Conservation (phyloP, 179 eudicot species). For the Beta lomatogona region DNA sequence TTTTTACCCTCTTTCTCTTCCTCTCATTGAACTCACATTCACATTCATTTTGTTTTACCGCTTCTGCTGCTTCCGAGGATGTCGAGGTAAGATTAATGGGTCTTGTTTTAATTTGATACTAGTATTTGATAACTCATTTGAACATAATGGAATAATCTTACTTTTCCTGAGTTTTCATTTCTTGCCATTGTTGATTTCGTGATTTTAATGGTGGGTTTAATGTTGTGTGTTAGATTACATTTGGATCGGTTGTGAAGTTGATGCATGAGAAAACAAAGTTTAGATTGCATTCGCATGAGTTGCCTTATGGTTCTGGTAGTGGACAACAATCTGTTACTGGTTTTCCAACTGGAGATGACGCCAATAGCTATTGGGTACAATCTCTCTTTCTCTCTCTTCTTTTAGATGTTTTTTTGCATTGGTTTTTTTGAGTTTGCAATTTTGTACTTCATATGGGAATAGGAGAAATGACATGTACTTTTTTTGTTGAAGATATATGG, state of each 20-base stretch:
- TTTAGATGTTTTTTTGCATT: background rate
- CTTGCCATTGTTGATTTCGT: no score
- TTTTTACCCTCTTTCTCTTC: background rate
- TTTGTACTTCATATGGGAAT: no score
- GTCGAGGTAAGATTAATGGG: background rate
- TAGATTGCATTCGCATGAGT: background rate
- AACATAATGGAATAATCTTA: no score
- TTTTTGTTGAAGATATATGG: no score
- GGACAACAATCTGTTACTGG: slow-evolving; percentile 2
- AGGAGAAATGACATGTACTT: no score
- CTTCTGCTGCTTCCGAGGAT: background rate
- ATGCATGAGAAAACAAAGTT: background rate
- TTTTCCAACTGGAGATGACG: background rate
- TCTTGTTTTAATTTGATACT: background rate
- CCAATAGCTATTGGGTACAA: background rate
- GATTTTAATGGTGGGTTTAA: no score
- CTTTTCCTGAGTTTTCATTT: background rate
- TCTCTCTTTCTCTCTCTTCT: background rate
- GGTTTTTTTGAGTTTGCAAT: no score
- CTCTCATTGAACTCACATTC: background rate
- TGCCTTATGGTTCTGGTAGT: slow-evolving; percentile 1
- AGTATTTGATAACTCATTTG: no score
- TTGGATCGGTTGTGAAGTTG: background rate
- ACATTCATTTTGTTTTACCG: background rate
- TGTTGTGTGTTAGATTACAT: background rate